Base-by-base conservation (phyloP, 2,329 filamentous ascomycete genomes). In the Zasmidium cellare region DNA sequence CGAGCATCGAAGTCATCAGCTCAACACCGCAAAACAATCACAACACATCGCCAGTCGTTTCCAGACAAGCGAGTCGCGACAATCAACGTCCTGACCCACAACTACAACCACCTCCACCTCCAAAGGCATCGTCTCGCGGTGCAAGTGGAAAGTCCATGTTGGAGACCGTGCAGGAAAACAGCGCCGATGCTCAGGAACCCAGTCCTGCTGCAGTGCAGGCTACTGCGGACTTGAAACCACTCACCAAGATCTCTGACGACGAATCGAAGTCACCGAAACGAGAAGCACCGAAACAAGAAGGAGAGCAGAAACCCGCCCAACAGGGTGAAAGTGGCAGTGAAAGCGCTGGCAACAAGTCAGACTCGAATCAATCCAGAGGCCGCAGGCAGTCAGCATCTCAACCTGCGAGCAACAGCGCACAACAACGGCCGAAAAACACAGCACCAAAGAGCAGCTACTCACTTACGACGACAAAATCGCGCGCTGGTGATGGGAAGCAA, bases 131-230 rank as follows among this genome's bases (percentile, higher is more conserved):
- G 12, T 67, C 73, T n/a, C 66, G 72, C 62, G 72, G 72, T 38
- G 67, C 71, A 20, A 73, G 71, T 58, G 70, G 70, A 41, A 71
- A 71, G 53, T 83, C 81, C 52, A 82, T 87, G 50, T 85, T 97
- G 57, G 93, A 96, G 76, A 97, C 94, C 0, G 93, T 97, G 16
- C 89, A 96, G 53, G 71, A 74, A 53, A 71, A 68, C 41, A 70
- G 58, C 49, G 46, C 55, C 2, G 70, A 72, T 56, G 57, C 68
- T 14, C 56, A 62, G 72, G 93, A 97, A 79, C 87, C 89, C 54
- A 94, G 91, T 76, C 84, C 91, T 53, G 77, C 77, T 48, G 70
- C 68, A n/a, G 45, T 65, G 3, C 66, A 67, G 53, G 69, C 69
- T 14, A 58, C 68, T 38, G 62, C 65, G 18, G 70, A 72, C 51